These are phyloP conservation scores for Alternaria sp. DNA, from an alignment of 2,329 filamentous ascomycete genomes.

Conservation along the genomic window DNA sequence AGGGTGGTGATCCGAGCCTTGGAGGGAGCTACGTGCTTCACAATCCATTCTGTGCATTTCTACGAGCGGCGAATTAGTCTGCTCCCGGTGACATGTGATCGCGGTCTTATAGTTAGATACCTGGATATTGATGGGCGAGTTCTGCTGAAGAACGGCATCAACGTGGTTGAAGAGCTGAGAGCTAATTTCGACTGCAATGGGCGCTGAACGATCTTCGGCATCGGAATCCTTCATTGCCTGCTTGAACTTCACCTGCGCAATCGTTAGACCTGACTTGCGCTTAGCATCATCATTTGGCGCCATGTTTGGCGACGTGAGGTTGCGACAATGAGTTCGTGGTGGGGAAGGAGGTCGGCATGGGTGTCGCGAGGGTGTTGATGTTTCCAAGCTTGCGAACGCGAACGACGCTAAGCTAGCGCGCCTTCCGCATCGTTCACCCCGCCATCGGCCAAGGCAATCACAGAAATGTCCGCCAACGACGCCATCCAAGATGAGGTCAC, in stretches of 20 bases:
- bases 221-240: slow-evolving; percentile 34
- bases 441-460: slow-evolving; percentile 15
- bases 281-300: slow-evolving; percentile 28
- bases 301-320: slow-evolving; percentile 19
- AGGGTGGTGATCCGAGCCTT: slow-evolving; percentile 69
- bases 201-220: slow-evolving; percentile 19
- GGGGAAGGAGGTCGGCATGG: neutral
- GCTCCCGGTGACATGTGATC: slow-evolving; percentile 26
- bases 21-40: slow-evolving; percentile 74
- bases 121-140: slow-evolving; percentile 40
- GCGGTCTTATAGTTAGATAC: slow-evolving; percentile 36
- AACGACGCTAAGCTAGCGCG: slow-evolving; percentile 16
- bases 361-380: slow-evolving; percentile 4
- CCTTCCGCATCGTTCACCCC: slow-evolving; percentile 14
- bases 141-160: slow-evolving; percentile 37
- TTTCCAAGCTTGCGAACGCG: slow-evolving; percentile 10
- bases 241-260: slow-evolving; percentile 40
- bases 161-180: slow-evolving; percentile 31
- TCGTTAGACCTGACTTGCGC: slow-evolving; percentile 31
- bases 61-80: slow-evolving; percentile 52
- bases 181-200: slow-evolving; percentile 30
- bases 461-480: slow-evolving; percentile 39
- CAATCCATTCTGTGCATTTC: slow-evolving; percentile 88
- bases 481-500: slow-evolving; percentile 74
- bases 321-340: slow-evolving; percentile 7